Evolutionary conservation across 805 yeast species (phyloP), one percentile per base, ranked within the genome.

Genomic region (Candida taoyuanica): DNA sequence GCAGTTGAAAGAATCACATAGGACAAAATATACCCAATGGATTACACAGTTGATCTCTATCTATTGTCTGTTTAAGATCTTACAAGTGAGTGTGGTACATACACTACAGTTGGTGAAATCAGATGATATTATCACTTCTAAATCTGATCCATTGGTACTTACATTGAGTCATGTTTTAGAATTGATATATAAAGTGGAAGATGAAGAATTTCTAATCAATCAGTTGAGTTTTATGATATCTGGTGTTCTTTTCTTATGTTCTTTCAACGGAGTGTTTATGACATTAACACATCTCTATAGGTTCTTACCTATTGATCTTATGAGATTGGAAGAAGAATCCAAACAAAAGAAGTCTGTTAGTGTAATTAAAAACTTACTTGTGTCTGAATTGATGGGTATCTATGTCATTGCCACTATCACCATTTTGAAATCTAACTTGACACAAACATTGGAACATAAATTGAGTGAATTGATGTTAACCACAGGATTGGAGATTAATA

Each of bases 251-350:
- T 81, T 82, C 48, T 51, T 74, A 1, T 71, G 82, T 41, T 78
- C 86, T 1, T 70, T 82, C 48, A 77, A 82, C 18, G 80, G 80
- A 39, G 88, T 82, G 1, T 56, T 71, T 33, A 61, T 70, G 29
- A 80, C 89, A 0, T 71, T 81, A 41, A 70, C 74, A 29, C 79
- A 81, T 24, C 58, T 81, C 13, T 53, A 64, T 27, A 59, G 62
- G 12, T 50, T 67, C 28, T 36, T 66, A 7, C 71, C 71, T 3
- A 43, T 59, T 7, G 58, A 58, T 29, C 46, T 65, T n/a, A 61
- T 60, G 26, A 40, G 51, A 5, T 37, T 44, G 44, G 46, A 30
- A 25, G 26, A 7, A 16, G n/a, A 7, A 40, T 36, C 17, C 37
- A 46, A n/a, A n/a, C n/a, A n/a, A n/a, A n/a, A n/a, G 11, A 50